Evolutionary conservation across 345 rosid genomes (phyloP), one percentile per base, ranked within the genome.

Genomic region (Boechera stricta): DNA sequence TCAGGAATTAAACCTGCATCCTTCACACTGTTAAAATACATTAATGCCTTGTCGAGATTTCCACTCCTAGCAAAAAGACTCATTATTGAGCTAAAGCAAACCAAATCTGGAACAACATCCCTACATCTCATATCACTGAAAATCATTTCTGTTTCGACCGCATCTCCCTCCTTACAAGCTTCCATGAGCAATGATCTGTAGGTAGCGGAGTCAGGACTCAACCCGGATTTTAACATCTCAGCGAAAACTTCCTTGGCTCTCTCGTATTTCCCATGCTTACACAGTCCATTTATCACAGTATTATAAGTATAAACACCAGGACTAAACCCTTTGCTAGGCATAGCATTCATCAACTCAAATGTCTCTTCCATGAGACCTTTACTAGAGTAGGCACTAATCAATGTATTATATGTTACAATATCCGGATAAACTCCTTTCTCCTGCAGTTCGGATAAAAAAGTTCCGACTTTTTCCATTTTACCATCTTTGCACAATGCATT

Each of bases 401-500:
- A 77, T 16, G 92, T 91, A 58, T 93, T 93, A 75, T 83, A 88
- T 1, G 94, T 91, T 48, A 93, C 96, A 9, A 59, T 56, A 81
- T 91, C 94, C 2, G 90, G 84, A 84, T 67, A 80, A 69, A 93
- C 66, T 10, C 89, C 90, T 29, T 82, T 91, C 75, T 56, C 82
- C 82, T 90, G 82, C 86, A 88, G 80, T 49, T 85, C 80, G 0
- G 74, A 44, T 32, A 93, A 45, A 79, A 90, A 86, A 6, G 55
- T 15, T 68, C 76, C 84, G 1, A 85, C 85, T 47, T 76, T 70
- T 55, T 76, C 87, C 59, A 88, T 74, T 67, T 87, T 85, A 60
- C 75, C 54, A 81, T 87, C 95, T 84, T 93, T 93, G 74, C 93
- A 93, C 82, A 89, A 78, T 2, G 97, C 96, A 84, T 91, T 89